phyloP scores from a whole-genome alignment of 2,329 filamentous ascomycete species.

The Calcarisporium arbuscula region DNA sequence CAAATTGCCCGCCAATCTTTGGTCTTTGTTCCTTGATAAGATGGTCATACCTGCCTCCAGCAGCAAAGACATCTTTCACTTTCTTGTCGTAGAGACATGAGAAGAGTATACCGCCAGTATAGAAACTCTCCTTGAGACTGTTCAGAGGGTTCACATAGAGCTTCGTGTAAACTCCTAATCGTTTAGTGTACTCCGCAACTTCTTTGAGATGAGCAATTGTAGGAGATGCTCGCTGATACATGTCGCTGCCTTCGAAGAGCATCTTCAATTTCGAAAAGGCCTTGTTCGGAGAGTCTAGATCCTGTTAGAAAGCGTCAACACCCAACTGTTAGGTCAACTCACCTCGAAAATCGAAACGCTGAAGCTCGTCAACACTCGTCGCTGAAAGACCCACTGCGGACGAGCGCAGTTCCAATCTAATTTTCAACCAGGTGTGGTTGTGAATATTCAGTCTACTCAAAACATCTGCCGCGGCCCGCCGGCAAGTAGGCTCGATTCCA shows the following conservation, averaged over 20 bases:
- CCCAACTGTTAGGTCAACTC: conserved; percentile 14
- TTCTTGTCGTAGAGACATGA: conserved; percentile 85
- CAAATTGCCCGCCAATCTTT: conserved; percentile 54
- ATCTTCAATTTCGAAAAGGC: conserved; percentile 53
- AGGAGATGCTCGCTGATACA: conserved; percentile 66
- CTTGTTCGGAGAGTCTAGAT: conserved; percentile 46
- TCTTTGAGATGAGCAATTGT: conserved; percentile 75
- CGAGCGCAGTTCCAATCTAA: conserved; percentile 75
- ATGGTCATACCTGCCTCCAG: conserved; percentile 87
- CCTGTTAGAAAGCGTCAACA: conserved; percentile 15
- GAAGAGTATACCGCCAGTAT: conserved; percentile 77
- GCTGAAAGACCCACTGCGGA: conserved; percentile 75
- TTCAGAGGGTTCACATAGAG: conserved; percentile 80
- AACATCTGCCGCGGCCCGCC: conserved; percentile 70
- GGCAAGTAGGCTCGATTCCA: conserved; percentile 62
- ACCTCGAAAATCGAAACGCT: conserved; percentile 86
- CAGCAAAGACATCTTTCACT: conserved; percentile 79
- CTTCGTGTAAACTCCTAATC: conserved; percentile 68
- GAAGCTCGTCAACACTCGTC: conserved; percentile 84
- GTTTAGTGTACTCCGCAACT: conserved; percentile 69
- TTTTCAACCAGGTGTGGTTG: conserved; percentile 74
- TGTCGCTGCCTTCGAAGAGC: conserved; percentile 56
- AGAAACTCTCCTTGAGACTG: conserved; percentile 89
- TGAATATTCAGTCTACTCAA: conserved; percentile 83
- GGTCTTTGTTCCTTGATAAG: conserved; percentile 80